phyloP scores from a whole-genome alignment of 2,329 filamentous ascomycete species.

The Pezicula rhizophila region DNA sequence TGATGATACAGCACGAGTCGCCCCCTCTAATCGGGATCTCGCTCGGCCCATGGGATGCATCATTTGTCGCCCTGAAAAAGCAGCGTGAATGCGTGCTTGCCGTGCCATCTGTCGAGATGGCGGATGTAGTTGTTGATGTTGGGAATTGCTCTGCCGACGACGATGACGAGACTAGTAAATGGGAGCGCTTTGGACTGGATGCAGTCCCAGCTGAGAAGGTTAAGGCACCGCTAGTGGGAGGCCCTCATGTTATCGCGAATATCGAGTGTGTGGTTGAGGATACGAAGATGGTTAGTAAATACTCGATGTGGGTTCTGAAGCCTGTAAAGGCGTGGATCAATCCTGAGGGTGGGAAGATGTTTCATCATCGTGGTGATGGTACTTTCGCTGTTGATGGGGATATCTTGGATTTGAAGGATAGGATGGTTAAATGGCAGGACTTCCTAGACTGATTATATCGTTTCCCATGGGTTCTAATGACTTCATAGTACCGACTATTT shows the following conservation, averaged over 20 bases:
- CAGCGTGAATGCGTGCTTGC: conserved; percentile 29
- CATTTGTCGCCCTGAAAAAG: background rate
- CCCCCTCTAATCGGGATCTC: conserved; percentile 28
- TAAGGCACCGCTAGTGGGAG: conserved; percentile 28
- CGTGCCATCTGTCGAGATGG: conserved; percentile 27
- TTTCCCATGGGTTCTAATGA: background rate
- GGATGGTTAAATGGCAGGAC: conserved; percentile 31
- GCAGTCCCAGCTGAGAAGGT: conserved; percentile 25
- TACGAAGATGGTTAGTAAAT: conserved; percentile 27
- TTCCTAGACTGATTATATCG: conserved; percentile 24
- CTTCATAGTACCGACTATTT: too few relatives aligned
- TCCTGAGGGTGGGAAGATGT: conserved; percentile 27
- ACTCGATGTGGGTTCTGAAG: conserved; percentile 29
- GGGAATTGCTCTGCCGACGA: conserved; percentile 27
- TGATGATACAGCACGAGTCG: conserved; percentile 31
- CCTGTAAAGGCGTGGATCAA: conserved; percentile 29
- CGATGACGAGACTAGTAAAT: conserved; percentile 18
- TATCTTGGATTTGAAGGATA: conserved; percentile 26
- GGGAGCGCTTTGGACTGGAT: conserved; percentile 25
- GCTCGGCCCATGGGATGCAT: conserved; percentile 16
- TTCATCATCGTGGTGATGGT: conserved; percentile 31
- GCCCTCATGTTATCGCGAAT: conserved; percentile 14
- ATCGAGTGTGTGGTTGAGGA: conserved; percentile 32
- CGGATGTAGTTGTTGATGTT: conserved; percentile 25
- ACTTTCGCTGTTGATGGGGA: conserved; percentile 29